phyloP scores from a whole-genome alignment of 208 protist genomes.

The Leishmania lainsoni region DNA sequence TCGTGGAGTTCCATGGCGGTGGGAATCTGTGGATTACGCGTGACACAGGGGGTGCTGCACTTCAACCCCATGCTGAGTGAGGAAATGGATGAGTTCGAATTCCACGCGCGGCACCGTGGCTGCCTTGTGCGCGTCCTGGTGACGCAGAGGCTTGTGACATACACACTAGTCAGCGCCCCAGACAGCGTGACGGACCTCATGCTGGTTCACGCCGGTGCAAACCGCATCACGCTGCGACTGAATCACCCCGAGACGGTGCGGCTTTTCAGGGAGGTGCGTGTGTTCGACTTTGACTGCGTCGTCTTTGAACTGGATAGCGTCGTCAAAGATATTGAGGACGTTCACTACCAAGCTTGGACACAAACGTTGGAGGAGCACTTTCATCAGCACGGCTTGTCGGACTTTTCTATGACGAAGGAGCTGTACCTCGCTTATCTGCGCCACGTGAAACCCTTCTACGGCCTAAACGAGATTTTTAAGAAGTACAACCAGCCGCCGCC shows the following conservation, averaged over 20 bases:
- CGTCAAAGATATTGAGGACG: slow-evolving; percentile 76
- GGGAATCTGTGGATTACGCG: slow-evolving; percentile 86
- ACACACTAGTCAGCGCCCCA: slow-evolving; percentile 60
- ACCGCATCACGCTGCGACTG: slow-evolving; percentile 60
- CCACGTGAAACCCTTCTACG: slow-evolving; percentile 65
- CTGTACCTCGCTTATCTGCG: slow-evolving; percentile 86
- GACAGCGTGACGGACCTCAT: slow-evolving; percentile 51
- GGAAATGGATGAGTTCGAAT: slow-evolving; percentile 77
- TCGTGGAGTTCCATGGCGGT: slow-evolving; percentile 79
- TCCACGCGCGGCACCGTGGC: slow-evolving; percentile 72
- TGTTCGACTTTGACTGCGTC: slow-evolving; percentile 90
- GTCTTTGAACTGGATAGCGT: slow-evolving; percentile 90
- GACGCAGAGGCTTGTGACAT: slow-evolving; percentile 69
- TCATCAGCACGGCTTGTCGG: slow-evolving; percentile 39
- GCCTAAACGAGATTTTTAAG: slow-evolving; percentile 67
- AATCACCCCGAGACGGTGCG: slow-evolving; percentile 67
- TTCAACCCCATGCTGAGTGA: slow-evolving; percentile 84
- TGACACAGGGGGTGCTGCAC: slow-evolving; percentile 73
- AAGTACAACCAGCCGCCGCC: slow-evolving; percentile 52
- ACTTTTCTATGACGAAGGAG: slow-evolving; percentile 70
- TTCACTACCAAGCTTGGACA: slow-evolving; percentile 89
- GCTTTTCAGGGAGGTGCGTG: slow-evolving; percentile 69
- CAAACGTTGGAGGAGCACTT: slow-evolving; percentile 77
- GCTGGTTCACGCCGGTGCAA: slow-evolving; percentile 75
- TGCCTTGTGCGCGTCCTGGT: slow-evolving; percentile 77